Evolutionary conservation across 495 filamentous ascomycete genomes (phyloP), one percentile per base, ranked within the genome.

Genomic region (Aspergillus leporis): DNA sequence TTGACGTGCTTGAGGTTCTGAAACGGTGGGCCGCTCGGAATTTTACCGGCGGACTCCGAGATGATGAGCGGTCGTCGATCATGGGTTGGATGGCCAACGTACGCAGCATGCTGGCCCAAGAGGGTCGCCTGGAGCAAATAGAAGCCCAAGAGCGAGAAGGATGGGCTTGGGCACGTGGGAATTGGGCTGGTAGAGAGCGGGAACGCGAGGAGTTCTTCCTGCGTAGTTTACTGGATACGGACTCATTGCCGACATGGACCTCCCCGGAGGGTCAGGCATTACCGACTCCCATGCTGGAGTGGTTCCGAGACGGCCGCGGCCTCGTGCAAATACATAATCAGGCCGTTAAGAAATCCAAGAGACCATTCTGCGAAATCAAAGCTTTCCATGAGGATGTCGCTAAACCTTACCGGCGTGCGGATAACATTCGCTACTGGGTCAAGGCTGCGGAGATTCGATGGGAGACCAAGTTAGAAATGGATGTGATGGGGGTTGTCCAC

Each of bases 371-470:
- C n/a, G 88, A 90, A 53, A 98, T 98, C 71, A 90, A 88, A 34
- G 80, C 78, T 0, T 96, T 87, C 70, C 94, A 98, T 66, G 85
- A 87, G 13, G 91, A 98, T 68, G 91, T 93, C 9, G 87, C 84
- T 36, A 98, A 98, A 73, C 95, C 95, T 0, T 98, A 98, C 68
- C 89, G 94, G 53, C 85, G 86, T 54, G 91, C 93, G 0, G 95
- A 98, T 53, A 98, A 98, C 67, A 81, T 98, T 36, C 83, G 91
- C 12, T 98, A 86, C 78, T 98, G 94, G 93, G 81, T 90, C 70
- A 98, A 98, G 74, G 95, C 95, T 19, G 91, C 92, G 6, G 91
- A 98, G 74, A 81, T 98, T 51, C 84, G 94, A 23, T 98, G 93
- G 90, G 95, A 98, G 74, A 83, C 91, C 19, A 84, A 90, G 59